These are phyloP conservation scores for Coemansia sp. DNA, from an alignment of 192 early-diverging fungal species.

Conservation along the genomic window DNA sequence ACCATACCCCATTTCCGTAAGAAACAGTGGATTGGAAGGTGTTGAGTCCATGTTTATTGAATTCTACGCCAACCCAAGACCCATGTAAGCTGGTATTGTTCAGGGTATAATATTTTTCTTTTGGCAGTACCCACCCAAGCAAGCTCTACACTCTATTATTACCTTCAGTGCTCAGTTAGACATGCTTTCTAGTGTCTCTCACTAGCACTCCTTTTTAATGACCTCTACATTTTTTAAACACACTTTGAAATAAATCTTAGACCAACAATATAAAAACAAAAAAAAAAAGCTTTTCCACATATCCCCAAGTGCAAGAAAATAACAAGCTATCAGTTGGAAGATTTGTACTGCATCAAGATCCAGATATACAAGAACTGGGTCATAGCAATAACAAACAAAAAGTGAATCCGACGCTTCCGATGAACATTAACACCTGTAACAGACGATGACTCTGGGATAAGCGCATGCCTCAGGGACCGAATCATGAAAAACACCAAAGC, in stretches of 20 bases:
- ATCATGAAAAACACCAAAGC: constrained; percentile 87
- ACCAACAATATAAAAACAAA: not conserved
- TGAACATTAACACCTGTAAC: constrained; percentile 64
- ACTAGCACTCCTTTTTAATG: too few relatives aligned
- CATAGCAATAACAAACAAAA: constrained; percentile 81
- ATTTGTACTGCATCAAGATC: constrained; percentile 65
- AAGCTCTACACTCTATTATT: not conserved
- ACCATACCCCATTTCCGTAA: too few relatives aligned
- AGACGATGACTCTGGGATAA: constrained; percentile 67
- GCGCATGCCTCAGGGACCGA: constrained; percentile 70
- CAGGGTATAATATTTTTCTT: not conserved
- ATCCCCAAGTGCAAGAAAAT: not conserved
- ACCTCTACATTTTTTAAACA: too few relatives aligned
- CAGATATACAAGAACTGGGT: constrained; percentile 82
- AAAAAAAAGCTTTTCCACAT: not conserved
- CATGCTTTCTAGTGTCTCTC: too few relatives aligned
- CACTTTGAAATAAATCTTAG: too few relatives aligned
- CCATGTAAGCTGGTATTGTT: too few relatives aligned
- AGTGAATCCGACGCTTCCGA: constrained; percentile 81
- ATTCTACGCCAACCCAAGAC: too few relatives aligned
- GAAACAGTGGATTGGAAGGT: too few relatives aligned
- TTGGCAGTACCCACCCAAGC: not conserved
- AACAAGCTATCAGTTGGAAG: constrained; percentile 11
- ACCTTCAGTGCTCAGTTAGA: too few relatives aligned
- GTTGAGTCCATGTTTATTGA: too few relatives aligned